phyloP scores from a whole-genome alignment of 1,139 yeast species.

The Diutina sp. region DNA sequence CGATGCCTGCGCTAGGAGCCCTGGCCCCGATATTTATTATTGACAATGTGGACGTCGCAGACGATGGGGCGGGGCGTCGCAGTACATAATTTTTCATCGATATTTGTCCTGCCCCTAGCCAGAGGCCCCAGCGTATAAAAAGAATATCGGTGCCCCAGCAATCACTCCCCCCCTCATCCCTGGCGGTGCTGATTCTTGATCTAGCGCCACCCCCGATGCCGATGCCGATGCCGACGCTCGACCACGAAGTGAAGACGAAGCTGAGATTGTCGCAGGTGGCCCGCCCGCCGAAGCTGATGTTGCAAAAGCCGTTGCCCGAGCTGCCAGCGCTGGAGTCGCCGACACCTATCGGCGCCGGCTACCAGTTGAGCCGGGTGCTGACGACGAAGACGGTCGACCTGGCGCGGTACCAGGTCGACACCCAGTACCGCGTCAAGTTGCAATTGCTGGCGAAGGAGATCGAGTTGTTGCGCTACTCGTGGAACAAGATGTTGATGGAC shows the following conservation, averaged over 20 bases:
- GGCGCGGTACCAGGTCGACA: neutral
- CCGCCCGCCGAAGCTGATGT: neutral
- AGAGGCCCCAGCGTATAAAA: neutral
- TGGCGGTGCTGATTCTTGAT: neutral
- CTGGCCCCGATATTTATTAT: neutral
- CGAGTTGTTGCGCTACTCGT: constrained; percentile 27
- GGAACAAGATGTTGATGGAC: constrained; percentile 32
- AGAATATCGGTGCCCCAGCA: neutral
- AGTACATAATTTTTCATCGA: neutral
- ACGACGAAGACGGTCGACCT: neutral
- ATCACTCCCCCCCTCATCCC: neutral
- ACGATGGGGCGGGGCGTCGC: neutral
- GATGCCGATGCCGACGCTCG: neutral
- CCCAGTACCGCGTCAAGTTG: constrained; percentile 5
- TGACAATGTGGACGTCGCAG: neutral
- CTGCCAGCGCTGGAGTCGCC: neutral
- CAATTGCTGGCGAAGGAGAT: constrained; percentile 20
- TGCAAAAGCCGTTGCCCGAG: constrained; percentile 1
- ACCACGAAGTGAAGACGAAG: neutral
- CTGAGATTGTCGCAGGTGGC: neutral
- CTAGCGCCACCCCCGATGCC: neutral
- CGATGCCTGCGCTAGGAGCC: neutral
- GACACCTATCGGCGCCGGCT: neutral
- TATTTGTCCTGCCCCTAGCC: neutral
- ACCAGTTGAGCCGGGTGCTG: neutral